A percentile compares a stretch with the other conserved stretches of the same genome.
phyloP scores from a whole-genome alignment of 2,329 filamentous ascomycete genomes.

The Fusarium verticillioides region DNA sequence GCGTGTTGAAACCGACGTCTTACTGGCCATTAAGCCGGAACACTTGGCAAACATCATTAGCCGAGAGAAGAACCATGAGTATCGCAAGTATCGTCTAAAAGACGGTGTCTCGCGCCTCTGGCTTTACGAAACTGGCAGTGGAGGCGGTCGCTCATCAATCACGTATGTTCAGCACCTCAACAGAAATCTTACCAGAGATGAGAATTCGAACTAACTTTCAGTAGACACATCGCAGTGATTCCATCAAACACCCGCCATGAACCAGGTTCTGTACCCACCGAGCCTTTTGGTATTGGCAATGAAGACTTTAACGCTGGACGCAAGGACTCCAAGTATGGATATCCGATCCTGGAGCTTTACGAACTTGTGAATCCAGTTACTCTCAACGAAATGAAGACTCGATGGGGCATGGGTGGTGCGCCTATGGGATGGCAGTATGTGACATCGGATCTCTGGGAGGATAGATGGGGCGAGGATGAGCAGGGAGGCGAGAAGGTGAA shows the following conservation, averaged over 20 bases:
- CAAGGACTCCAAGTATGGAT: constrained; percentile 44
- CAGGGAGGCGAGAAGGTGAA: neutral
- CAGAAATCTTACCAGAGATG: neutral
- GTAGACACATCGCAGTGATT: constrained; percentile 26
- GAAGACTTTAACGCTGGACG: constrained; percentile 45
- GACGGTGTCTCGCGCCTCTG: constrained; percentile 40
- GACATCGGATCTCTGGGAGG: constrained; percentile 35
- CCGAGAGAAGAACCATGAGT: constrained; percentile 44
- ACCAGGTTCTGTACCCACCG: constrained; percentile 31
- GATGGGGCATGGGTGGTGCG: constrained; percentile 39
- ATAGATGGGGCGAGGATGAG: constrained; percentile 37
- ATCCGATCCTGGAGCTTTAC: constrained; percentile 43
- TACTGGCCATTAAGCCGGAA: constrained; percentile 37
- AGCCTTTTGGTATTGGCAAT: constrained; percentile 45
- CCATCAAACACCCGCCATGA: constrained; percentile 6
- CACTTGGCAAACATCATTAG: constrained; percentile 38
- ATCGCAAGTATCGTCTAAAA: constrained; percentile 42
- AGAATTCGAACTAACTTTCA: neutral
- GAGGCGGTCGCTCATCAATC: constrained; percentile 33
- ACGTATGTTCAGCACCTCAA: constrained; percentile 32
- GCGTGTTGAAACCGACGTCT: constrained; percentile 22
- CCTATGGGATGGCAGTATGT: constrained; percentile 46
- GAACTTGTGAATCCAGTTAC: constrained; percentile 37
- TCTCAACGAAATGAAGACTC: constrained; percentile 39
- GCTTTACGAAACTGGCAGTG: constrained; percentile 41